Evolutionary conservation across 2,329 filamentous ascomycete genomes (phyloP).

Genomic region (Madurella mycetomatis): DNA sequence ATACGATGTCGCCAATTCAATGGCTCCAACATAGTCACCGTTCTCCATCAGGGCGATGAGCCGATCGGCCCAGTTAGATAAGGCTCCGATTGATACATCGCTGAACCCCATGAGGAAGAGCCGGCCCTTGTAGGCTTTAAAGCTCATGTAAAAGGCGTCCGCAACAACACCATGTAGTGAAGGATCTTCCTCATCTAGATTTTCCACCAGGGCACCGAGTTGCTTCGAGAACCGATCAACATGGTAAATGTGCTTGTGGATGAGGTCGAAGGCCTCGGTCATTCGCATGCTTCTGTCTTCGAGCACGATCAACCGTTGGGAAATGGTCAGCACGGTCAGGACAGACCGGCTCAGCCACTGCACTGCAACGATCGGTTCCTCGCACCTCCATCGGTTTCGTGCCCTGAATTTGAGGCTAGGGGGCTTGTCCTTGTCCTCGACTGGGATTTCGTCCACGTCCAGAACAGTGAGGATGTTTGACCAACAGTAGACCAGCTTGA

Average conservation of each 20-base stretch:
- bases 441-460: conserved; percentile 71
- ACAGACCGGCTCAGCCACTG: conserved; percentile 97
- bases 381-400: conserved; percentile 84
- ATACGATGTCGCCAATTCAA: conserved; percentile 85
- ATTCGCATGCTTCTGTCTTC: conserved; percentile 86
- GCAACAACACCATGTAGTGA: conserved; percentile 95
- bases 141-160: conserved; percentile 97
- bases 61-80: conserved; percentile 97
- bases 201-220: conserved; percentile 77
- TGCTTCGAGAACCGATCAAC: conserved; percentile 85
- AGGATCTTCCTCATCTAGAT: conserved; percentile 77
- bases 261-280: conserved; percentile 89
- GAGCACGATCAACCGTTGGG: conserved; percentile 84
- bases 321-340: conserved; percentile 85
- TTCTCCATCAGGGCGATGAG: conserved; percentile 92
- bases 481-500: conserved; percentile 96
- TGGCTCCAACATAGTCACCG: conserved; percentile 91
- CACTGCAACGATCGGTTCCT: conserved; percentile 92
- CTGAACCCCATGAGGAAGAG: conserved; percentile 92
- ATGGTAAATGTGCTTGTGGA: conserved; percentile 91
- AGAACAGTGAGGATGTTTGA: conserved; percentile 94
- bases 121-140: conserved; percentile 89
- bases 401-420: conserved; percentile 74
- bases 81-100: conserved; percentile 80
- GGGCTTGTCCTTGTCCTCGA: conserved; percentile 70